Evolutionary conservation across 352 stramenopile species (phyloP).

Genomic region (Phytophthora sansomeana): DNA sequence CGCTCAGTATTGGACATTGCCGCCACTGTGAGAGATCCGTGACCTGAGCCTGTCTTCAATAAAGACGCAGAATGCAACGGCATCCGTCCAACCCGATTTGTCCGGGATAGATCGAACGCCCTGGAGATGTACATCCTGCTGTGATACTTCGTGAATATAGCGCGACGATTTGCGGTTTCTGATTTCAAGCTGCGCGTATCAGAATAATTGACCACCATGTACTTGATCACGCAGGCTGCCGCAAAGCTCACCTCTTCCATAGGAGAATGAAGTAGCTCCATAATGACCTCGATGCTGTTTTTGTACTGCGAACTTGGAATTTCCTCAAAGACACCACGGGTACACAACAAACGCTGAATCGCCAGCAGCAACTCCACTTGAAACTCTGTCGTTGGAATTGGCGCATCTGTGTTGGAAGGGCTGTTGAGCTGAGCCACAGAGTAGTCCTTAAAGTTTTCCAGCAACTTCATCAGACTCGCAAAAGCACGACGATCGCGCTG

Average conservation of each 20-base stretch:
- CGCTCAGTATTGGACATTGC: constrained; percentile 67
- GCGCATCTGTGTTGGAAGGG: constrained; percentile 81
- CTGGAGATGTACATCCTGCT: constrained; percentile 83
- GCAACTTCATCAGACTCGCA: constrained; percentile 82
- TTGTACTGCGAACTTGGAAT: constrained; percentile 89
- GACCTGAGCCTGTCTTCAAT: constrained; percentile 31
- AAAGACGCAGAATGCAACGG: constrained; percentile 40
- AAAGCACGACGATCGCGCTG: constrained; percentile 83
- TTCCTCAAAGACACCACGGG: constrained; percentile 86
- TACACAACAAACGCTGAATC: constrained; percentile 85
- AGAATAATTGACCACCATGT: constrained; percentile 93
- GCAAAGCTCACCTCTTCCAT: constrained; percentile 89
- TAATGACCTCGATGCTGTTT: constrained; percentile 86
- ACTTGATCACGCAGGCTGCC: constrained; percentile 85
- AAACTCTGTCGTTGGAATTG: constrained; percentile 83
- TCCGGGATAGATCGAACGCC: constrained; percentile 81
- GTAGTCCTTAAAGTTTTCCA: constrained; percentile 89
- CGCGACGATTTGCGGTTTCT: constrained; percentile 82
- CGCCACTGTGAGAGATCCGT: constrained; percentile 31
- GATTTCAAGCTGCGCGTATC: constrained; percentile 87
- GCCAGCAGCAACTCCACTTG: constrained; percentile 82
- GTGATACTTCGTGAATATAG: constrained; percentile 89
- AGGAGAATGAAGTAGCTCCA: constrained; percentile 87
- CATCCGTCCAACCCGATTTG: constrained; percentile 70
- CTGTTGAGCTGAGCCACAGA: constrained; percentile 83